Evolutionary conservation across 2,329 filamentous ascomycete genomes (phyloP).

Genomic region (Phaeosphaeria sp.): DNA sequence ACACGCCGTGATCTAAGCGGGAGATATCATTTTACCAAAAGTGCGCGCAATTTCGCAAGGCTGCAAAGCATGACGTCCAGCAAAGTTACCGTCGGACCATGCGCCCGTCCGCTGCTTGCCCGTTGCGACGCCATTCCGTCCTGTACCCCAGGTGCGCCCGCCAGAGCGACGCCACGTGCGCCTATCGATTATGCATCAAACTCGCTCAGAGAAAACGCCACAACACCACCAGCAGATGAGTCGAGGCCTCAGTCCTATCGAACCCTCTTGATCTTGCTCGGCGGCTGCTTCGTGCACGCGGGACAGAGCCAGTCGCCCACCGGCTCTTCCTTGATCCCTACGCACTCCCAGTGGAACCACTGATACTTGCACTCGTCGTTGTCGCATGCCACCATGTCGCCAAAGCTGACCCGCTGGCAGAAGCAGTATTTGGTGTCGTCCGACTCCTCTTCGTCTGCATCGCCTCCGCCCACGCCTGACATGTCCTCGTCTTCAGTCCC

Average conservation of each 20-base stretch:
- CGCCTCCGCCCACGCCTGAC: constrained; percentile 54
- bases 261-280: constrained; percentile 50
- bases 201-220: neutral
- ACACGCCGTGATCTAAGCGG: constrained; percentile 7
- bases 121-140: neutral
- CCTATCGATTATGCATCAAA: constrained; percentile 9
- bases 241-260: constrained; percentile 25
- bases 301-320: constrained; percentile 60
- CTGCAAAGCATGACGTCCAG: neutral
- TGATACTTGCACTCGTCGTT: constrained; percentile 81
- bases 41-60: constrained; percentile 2
- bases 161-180: constrained; percentile 9
- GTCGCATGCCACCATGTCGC: constrained; percentile 89
- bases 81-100: neutral
- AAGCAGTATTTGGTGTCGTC: constrained; percentile 81
- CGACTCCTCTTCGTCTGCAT: constrained; percentile 67
- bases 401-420: constrained; percentile 83
- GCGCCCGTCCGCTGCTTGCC: constrained; percentile 6
- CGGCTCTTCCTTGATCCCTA: constrained; percentile 58
- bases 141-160: neutral
- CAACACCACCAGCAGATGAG: neutral
- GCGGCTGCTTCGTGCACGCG: constrained; percentile 47
- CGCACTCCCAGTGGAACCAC: constrained; percentile 83
- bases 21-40: constrained; percentile 8
- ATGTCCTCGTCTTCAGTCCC: constrained; percentile 56